Evolutionary conservation across 2,329 filamentous ascomycete genomes (phyloP), one percentile per base, ranked within the genome.

Genomic region (Xylaria sp.): DNA sequence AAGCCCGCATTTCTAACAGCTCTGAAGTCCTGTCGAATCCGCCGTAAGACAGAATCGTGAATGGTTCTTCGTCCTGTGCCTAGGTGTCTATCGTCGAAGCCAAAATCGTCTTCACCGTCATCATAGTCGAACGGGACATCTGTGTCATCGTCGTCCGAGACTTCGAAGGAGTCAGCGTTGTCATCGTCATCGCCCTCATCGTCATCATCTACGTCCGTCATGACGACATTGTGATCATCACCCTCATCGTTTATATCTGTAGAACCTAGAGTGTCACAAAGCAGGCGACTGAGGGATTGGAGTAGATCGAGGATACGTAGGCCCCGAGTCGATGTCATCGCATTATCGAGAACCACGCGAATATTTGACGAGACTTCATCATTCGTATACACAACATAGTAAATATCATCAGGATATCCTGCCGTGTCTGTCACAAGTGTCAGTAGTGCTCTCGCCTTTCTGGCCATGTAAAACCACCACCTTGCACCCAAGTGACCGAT

Each of bases 1-100:
- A 94, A 92, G 0, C 94, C 94, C 1, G 89, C 88, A 1, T 82
- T 74, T 74, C 89, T 91, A 2, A 87, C 89, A 25, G 80, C 79
- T 48, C 82, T 83, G 9, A 97, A 84, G 76, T 95, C 93, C 8
- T 78, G 77, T 51, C 84, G 84, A 63, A 93, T 82, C n/a, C 84
- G 81, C 69, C 70, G 65, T 5, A 77, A 32, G 28, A 60, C 15
- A 12, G 15, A 28, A 18, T 64, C 25, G 2, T 69, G 58, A 6
- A 64, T 70, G 7, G 15, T 37, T 10, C 0, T 50, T 23, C 39
- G 15, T 23, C 4, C 20, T 25, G 34, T 34, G 28, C 0, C 20
- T 37, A 74, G 62, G 72, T 67, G 13, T 75, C 72, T 54, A 76
- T 28, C 69, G 65, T 79, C 76, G 20, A 80, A 79, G 44, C 61